Evolutionary conservation across 2,329 filamentous ascomycete species (phyloP).

Genomic region (Didymella exigua): DNA sequence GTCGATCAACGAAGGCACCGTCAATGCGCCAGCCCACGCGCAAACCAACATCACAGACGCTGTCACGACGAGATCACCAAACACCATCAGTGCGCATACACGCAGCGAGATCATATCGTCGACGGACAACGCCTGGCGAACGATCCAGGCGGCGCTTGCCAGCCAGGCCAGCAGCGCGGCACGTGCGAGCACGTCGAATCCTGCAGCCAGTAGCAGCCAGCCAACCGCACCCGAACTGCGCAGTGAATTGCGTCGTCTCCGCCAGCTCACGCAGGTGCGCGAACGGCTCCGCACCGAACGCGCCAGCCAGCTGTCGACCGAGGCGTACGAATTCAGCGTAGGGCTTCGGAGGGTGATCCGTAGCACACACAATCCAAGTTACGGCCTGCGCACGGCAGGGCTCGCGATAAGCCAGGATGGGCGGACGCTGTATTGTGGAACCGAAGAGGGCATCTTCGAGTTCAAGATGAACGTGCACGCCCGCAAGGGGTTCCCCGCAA

Average conservation of each 20-base stretch:
- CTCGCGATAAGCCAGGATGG: slow-evolving; percentile 57
- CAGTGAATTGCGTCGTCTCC: slow-evolving; percentile 42
- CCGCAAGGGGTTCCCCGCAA: slow-evolving; percentile 58
- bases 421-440: slow-evolving; percentile 54
- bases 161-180: slow-evolving; percentile 32
- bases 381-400: slow-evolving; percentile 54
- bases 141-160: slow-evolving; percentile 55
- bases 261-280: slow-evolving; percentile 45
- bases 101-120: slow-evolving; percentile 41
- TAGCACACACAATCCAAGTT: slow-evolving; percentile 35
- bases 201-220: slow-evolving; percentile 8
- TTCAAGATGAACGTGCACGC: slow-evolving; percentile 68
- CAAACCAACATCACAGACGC: slow-evolving; percentile 38
- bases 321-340: slow-evolving; percentile 34
- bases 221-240: slow-evolving; percentile 40
- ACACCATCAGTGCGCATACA: slow-evolving; percentile 39
- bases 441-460: slow-evolving; percentile 76
- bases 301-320: slow-evolving; percentile 30
- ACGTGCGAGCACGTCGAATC: slow-evolving; percentile 18
- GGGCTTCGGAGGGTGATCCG: slow-evolving; percentile 34
- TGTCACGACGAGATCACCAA: slow-evolving; percentile 39
- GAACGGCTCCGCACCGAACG: slow-evolving; percentile 45
- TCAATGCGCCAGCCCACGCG: slow-evolving; percentile 25
- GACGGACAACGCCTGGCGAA: slow-evolving; percentile 54
- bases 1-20: slow-evolving; percentile 37